Evolutionary conservation across 345 rosid species (phyloP), one percentile per base, ranked within the genome.

Genomic region (Melaleuca quinquenervia): DNA sequence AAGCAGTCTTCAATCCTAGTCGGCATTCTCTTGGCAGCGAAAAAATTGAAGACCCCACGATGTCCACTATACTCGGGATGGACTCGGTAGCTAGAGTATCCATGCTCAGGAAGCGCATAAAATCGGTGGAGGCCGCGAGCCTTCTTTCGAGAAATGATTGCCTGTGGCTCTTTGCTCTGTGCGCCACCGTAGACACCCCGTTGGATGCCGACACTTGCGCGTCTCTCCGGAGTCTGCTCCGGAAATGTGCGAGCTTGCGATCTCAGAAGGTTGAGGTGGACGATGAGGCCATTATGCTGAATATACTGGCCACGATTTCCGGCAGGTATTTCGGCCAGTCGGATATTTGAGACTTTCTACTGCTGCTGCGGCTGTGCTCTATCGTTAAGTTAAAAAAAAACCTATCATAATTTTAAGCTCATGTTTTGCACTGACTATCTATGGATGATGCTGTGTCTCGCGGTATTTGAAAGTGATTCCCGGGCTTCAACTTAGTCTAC

Each of bases 261-360:
- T 93, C 95, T 13, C 90, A 36, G 45, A 95, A 93, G 88, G 91
- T 90, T 6, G 95, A 93, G 82, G 83, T 90, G 44, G 97, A 94
- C 84, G 96, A 95, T 86, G 98, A 97, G 87, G 91, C 90, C 22
- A 74, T 92, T 32, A 95, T 93, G 97, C 91, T 95, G 55, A 97
- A 94, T 88, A 94, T 97, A 82, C 89, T 97, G 52, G 94, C 91
- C 78, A 94, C 98, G 7, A 92, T 97, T 64, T 88, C 95, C 3
- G 98, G 98, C 85, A 93, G 86, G 89, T 96, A 88, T 58, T 97
- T 96, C 56, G 95, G 98, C 24, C 99, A 96, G 91, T 91, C 91
- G 55, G 98, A 92, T 82, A 78, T 18, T 58, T 89, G 86, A 91
- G 55, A 45, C 78, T 41, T 8, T 70, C 78, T 70, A 11, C 78